Evolutionary conservation across 2,329 filamentous ascomycete genomes (phyloP).

Genomic region (Alternaria triticimaculans): DNA sequence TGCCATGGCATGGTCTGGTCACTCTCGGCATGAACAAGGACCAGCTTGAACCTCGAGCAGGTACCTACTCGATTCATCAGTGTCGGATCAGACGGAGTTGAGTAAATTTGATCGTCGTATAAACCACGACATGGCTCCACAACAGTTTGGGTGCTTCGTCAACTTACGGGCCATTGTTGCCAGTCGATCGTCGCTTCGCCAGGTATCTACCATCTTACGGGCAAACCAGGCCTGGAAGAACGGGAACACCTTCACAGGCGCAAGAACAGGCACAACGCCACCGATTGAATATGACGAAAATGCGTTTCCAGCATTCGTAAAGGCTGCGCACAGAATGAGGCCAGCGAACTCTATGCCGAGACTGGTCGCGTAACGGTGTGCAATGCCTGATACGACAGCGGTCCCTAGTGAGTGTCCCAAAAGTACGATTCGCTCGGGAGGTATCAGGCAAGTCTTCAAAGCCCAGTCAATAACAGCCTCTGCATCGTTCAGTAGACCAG

Average conservation of each 20-base stretch:
- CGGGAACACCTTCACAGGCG: slow-evolving; percentile 73
- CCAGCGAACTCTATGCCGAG: slow-evolving; percentile 74
- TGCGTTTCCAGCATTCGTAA: slow-evolving; percentile 75
- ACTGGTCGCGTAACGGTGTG: slow-evolving; percentile 69
- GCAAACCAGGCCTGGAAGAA: slow-evolving; percentile 69
- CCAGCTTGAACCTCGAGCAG: slow-evolving; percentile 31
- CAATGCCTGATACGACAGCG: slow-evolving; percentile 77
- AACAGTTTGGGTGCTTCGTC: not conserved
- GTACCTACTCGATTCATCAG: slow-evolving; percentile 13
- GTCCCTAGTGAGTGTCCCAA: slow-evolving; percentile 90
- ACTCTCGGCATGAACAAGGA: slow-evolving; percentile 44
- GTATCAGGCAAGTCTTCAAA: slow-evolving; percentile 68
- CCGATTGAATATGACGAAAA: slow-evolving; percentile 79
- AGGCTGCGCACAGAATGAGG: slow-evolving; percentile 79
- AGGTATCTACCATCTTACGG: slow-evolving; percentile 74
- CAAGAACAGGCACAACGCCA: slow-evolving; percentile 77
- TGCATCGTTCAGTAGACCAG: slow-evolving; percentile 80
- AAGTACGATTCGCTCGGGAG: slow-evolving; percentile 76
- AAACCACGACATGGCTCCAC: not conserved
- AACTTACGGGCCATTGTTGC: slow-evolving; percentile 58
- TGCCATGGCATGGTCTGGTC: slow-evolving; percentile 46
- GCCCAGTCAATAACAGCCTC: slow-evolving; percentile 77
- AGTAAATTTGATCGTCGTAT: not conserved
- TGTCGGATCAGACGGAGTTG: not conserved
- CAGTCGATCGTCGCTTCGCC: slow-evolving; percentile 75